Conservation (phyloP, 805 yeast genomes). For the Maudiozyma turicensis region DNA sequence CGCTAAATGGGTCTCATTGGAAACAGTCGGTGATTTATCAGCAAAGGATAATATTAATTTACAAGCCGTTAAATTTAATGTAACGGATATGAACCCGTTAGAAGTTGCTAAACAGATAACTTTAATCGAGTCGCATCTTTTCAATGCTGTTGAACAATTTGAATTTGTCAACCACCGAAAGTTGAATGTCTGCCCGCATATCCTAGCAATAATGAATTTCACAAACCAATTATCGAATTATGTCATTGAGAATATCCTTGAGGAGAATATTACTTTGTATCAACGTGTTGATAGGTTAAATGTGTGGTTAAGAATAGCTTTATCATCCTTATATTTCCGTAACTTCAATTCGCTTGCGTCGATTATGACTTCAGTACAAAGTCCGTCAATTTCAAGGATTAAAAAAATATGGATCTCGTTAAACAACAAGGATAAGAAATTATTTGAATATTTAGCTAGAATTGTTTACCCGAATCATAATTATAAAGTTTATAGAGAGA, state of each 20-base stretch:
- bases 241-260: conserved; percentile 59
- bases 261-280: conserved; percentile 37
- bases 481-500: conserved; percentile 56
- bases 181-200: conserved; percentile 51
- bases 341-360: conserved; percentile 75
- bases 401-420: conserved; percentile 49
- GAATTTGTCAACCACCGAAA: conserved; percentile 58
- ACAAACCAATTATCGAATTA: conserved; percentile 66
- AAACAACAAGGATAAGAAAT: conserved; percentile 48
- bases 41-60: not conserved
- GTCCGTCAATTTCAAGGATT: conserved; percentile 57
- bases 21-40: not conserved
- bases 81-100: conserved; percentile 48
- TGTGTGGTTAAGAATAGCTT: conserved; percentile 65
- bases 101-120: conserved; percentile 74
- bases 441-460: conserved; percentile 54
- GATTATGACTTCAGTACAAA: conserved; percentile 66
- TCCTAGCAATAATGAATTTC: conserved; percentile 50
- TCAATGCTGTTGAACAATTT: conserved; percentile 50
- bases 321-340: conserved; percentile 61
- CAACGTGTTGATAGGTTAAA: conserved; percentile 47
- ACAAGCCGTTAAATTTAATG: conserved; percentile 4
- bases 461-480: conserved; percentile 71
- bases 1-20: not conserved
- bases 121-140: conserved; percentile 57